phyloP scores from a whole-genome alignment of 225 moss, liverwort and hornwort genomes.

The Pseudoscleropodium purum region DNA sequence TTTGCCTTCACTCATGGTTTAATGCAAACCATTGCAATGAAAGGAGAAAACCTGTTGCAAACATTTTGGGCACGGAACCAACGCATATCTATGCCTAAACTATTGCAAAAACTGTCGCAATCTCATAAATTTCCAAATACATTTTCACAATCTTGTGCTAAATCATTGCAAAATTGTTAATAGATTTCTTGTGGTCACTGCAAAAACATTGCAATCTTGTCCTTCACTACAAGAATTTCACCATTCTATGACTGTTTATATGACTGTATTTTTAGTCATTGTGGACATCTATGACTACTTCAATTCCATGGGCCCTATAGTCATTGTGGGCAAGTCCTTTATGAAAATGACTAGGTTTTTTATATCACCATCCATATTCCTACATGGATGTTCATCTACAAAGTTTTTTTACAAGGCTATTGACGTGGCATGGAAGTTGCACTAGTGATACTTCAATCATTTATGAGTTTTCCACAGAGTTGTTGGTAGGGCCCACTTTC shows the following conservation, averaged over 20 bases:
- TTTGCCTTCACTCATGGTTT: background rate
- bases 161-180: background rate
- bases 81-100: background rate
- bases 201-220: background rate
- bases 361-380: background rate
- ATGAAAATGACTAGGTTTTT: no score
- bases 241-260: no score
- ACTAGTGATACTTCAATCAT: no score
- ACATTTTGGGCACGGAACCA: background rate
- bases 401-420: background rate
- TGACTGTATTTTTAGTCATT: background rate
- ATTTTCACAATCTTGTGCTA: background rate
- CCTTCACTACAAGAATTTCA: background rate
- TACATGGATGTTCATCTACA: background rate
- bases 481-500: no score
- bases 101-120: background rate
- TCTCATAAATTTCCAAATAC: background rate
- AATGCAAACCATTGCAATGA: background rate
- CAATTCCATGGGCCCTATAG: rapidly evolving
- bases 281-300: rapidly evolving
- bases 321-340: background rate
- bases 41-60: background rate
- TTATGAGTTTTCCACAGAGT: no score
- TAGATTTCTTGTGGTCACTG: background rate
- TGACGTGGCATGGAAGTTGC: no score